phyloP scores from a whole-genome alignment of 1,139 yeast species.

The Scheffersomyces cryptocercus region DNA sequence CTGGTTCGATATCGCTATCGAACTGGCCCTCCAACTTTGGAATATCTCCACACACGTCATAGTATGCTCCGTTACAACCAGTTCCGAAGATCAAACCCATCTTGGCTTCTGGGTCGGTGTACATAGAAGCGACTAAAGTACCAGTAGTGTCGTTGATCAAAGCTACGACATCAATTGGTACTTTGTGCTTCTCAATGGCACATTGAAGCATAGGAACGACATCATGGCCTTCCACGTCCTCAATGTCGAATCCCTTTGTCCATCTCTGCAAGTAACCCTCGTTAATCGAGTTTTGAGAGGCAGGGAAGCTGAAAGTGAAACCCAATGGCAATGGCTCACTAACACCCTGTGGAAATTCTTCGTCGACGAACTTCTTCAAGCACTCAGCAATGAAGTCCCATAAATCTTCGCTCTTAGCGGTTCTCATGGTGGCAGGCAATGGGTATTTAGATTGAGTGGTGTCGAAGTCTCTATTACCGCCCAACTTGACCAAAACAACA shows the following conservation, averaged over 20 bases:
- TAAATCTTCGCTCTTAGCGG: slow-evolving; percentile 73
- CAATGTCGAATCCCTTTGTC: slow-evolving; percentile 98
- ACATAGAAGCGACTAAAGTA: slow-evolving; percentile 92
- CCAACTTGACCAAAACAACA: slow-evolving; percentile 79
- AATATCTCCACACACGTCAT: slow-evolving; percentile 70
- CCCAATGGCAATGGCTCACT: slow-evolving; percentile 68
- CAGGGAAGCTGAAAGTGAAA: slow-evolving; percentile 94
- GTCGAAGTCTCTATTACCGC: slow-evolving; percentile 78
- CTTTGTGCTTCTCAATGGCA: slow-evolving; percentile 61
- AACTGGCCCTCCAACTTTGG: slow-evolving; percentile 80
- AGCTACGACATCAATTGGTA: slow-evolving; percentile 87
- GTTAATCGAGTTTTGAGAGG: slow-evolving; percentile 80
- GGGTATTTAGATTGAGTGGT: slow-evolving; percentile 80
- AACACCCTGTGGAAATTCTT: slow-evolving; percentile 65
- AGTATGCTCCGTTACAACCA: slow-evolving; percentile 97
- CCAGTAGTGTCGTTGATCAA: slow-evolving; percentile 97
- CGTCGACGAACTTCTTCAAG: slow-evolving; percentile 61
- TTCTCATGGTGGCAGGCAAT: slow-evolving; percentile 74
- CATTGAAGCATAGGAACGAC: slow-evolving; percentile 89
- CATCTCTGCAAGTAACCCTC: slow-evolving; percentile 89
- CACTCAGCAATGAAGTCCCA: slow-evolving; percentile 87
- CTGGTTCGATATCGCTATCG: slow-evolving; percentile 59
- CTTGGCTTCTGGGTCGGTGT: slow-evolving; percentile 82
- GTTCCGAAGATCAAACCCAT: slow-evolving; percentile 98
- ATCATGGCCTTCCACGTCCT: slow-evolving; percentile 90